phyloP scores from a whole-genome alignment of 306 rosid species.

The Glycyrrhiza uralensis region DNA sequence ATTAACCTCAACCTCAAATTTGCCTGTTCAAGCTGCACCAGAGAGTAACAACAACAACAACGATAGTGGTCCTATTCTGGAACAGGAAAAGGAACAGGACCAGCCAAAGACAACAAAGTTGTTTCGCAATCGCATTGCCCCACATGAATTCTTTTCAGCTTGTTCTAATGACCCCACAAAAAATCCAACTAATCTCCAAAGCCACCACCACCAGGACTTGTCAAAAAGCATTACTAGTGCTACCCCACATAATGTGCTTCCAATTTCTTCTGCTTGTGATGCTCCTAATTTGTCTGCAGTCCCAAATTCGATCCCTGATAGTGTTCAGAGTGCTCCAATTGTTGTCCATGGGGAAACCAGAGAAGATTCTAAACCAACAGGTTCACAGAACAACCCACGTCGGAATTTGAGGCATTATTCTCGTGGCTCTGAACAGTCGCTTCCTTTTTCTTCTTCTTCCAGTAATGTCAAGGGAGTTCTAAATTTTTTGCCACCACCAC shows the following conservation, averaged over 20 bases:
- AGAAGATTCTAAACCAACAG: conserved; percentile 21
- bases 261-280: not conserved
- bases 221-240: conserved; percentile 17
- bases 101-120: conserved; percentile 6
- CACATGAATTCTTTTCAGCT: conserved; percentile 63
- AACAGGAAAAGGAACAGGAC: conserved; percentile 34
- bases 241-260: too few relatives aligned
- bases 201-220: too few relatives aligned
- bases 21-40: too few relatives aligned
- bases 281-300: not conserved
- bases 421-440: too few relatives aligned
- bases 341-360: conserved; percentile 16
- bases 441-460: too few relatives aligned
- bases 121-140: conserved; percentile 42
- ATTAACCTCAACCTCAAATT: too few relatives aligned
- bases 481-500: not conserved
- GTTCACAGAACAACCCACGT: not conserved
- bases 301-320: too few relatives aligned
- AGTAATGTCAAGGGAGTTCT: not conserved
- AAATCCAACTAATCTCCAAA: conserved; percentile 32
- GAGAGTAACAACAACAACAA: conserved; percentile 20
- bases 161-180: not conserved
- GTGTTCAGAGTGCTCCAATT: not conserved
- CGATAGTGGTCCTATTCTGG: conserved; percentile 20
- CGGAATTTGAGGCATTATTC: not conserved